phyloP scores from a whole-genome alignment of 2,329 filamentous ascomycete genomes.

The Pezizomycotina sp. region DNA sequence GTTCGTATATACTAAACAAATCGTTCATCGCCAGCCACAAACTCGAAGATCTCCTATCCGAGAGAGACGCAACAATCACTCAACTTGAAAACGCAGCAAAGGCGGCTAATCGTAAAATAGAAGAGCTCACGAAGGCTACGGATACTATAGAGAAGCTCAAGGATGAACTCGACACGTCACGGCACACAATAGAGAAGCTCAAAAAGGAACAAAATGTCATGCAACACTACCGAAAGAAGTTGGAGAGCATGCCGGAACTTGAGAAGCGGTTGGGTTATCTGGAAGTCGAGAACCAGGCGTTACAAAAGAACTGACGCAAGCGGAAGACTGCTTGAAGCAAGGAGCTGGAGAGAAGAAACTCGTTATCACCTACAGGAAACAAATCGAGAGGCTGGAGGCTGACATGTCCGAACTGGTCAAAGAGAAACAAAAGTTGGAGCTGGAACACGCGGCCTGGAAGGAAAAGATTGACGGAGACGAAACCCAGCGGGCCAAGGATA shows the following conservation, averaged over 20 bases:
- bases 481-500: constrained; percentile 25
- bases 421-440: constrained; percentile 22
- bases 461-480: constrained; percentile 24
- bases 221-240: constrained; percentile 25
- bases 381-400: constrained; percentile 23
- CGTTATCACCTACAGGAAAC: constrained; percentile 25
- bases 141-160: constrained; percentile 24
- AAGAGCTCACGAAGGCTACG: constrained; percentile 23
- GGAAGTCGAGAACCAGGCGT: constrained; percentile 21
- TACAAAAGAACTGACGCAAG: constrained; percentile 17
- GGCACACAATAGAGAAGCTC: constrained; percentile 25
- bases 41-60: constrained; percentile 24
- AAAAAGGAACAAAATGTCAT: constrained; percentile 25
- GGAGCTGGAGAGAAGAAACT: constrained; percentile 24
- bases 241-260: constrained; percentile 25
- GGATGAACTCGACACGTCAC: constrained; percentile 25
- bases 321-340: constrained; percentile 24
- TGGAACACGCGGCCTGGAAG: constrained; percentile 22
- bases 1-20: no score
- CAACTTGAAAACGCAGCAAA: constrained; percentile 22
- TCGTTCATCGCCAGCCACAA: constrained; percentile 21
- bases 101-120: constrained; percentile 22
- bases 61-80: constrained; percentile 23
- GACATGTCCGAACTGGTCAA: constrained; percentile 23
- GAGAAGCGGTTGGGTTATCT: constrained; percentile 23